phyloP scores from a whole-genome alignment of 352 stramenopile species.

The Phytophthora macrochlamydospora region DNA sequence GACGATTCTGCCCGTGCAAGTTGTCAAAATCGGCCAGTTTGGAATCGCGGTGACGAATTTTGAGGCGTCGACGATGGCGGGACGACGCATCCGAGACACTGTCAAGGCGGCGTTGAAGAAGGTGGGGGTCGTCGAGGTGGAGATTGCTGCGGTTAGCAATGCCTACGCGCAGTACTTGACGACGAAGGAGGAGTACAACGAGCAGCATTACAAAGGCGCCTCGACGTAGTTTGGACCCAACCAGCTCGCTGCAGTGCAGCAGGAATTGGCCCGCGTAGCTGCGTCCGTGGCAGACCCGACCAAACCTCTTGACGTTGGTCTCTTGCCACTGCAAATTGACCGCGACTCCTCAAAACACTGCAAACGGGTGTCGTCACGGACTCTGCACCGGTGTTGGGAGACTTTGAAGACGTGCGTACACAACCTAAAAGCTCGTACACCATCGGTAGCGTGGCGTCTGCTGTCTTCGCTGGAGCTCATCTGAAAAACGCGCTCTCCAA shows the following conservation, averaged over 20 bases:
- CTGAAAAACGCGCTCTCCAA: conserved; percentile 39
- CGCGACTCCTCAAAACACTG: conserved; percentile 30
- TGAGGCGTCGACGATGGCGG: conserved; percentile 60
- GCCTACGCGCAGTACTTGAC: conserved; percentile 44
- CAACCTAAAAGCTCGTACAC: conserved; percentile 25
- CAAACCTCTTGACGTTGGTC: conserved; percentile 31
- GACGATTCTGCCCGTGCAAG: conserved; percentile 18
- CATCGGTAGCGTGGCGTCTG: conserved; percentile 32
- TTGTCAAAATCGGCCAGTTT: no score
- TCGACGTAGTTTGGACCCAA: conserved; percentile 70
- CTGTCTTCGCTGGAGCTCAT: conserved; percentile 14
- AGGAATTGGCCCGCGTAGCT: no score
- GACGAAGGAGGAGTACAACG: conserved; percentile 53
- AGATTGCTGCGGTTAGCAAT: conserved; percentile 48
- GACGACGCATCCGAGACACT: conserved; percentile 41
- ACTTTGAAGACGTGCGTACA: conserved; percentile 30
- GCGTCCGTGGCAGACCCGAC: conserved; percentile 29
- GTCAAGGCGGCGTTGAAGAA: conserved; percentile 28
- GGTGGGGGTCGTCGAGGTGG: conserved; percentile 35
- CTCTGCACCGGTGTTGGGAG: conserved; percentile 17
- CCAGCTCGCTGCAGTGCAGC: conserved; percentile 26
- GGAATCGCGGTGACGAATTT: conserved; percentile 48
- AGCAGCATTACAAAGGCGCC: conserved; percentile 64
- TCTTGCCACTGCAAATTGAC: conserved; percentile 40
- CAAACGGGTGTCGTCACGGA: conserved; percentile 40